These are phyloP conservation scores for Sporothrix inflata DNA, from an alignment of 2,329 filamentous ascomycete genomes.

Conservation along the genomic window DNA sequence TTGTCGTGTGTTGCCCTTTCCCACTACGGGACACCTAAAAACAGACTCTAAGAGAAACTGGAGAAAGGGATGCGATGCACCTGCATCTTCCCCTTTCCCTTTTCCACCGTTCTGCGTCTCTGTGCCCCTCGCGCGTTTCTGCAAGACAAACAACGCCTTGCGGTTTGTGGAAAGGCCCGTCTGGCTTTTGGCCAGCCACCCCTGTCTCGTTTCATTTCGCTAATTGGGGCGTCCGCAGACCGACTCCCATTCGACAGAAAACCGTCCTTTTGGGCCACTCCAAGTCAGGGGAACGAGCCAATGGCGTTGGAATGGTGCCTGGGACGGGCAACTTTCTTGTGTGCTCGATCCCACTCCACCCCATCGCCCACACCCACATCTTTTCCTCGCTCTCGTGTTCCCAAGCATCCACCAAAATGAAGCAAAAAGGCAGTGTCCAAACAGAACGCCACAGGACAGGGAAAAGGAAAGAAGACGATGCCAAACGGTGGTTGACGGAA, in stretches of 20 bases:
- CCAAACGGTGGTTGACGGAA: neutral
- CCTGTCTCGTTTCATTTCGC: slow-evolving; percentile 29
- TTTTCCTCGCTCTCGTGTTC: slow-evolving; percentile 3
- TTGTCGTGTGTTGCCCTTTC: neutral
- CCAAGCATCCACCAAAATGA: neutral
- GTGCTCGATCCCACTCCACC: neutral
- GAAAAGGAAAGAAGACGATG: neutral
- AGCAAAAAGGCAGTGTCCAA: neutral
- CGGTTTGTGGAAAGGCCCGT: slow-evolving; percentile 19
- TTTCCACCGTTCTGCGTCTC: neutral
- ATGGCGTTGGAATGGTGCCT: slow-evolving; percentile 23
- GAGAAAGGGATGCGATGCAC: slow-evolving; percentile 4
- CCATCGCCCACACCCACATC: neutral
- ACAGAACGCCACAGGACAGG: neutral
- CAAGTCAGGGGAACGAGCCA: slow-evolving; percentile 19
- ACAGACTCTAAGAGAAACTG: neutral
- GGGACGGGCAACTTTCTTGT: neutral
- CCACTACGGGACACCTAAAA: neutral
- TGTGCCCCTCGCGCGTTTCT: slow-evolving; percentile 22
- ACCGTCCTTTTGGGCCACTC: neutral
- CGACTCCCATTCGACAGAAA: slow-evolving; percentile 18
- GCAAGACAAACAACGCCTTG: slow-evolving; percentile 16
- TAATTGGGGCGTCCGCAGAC: slow-evolving; percentile 10
- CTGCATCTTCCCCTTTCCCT: neutral
- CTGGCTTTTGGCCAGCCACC: neutral